phyloP scores from a whole-genome alignment of 225 moss, liverwort and hornwort genomes.

The Bryoerythrophyllum caledonicum region DNA sequence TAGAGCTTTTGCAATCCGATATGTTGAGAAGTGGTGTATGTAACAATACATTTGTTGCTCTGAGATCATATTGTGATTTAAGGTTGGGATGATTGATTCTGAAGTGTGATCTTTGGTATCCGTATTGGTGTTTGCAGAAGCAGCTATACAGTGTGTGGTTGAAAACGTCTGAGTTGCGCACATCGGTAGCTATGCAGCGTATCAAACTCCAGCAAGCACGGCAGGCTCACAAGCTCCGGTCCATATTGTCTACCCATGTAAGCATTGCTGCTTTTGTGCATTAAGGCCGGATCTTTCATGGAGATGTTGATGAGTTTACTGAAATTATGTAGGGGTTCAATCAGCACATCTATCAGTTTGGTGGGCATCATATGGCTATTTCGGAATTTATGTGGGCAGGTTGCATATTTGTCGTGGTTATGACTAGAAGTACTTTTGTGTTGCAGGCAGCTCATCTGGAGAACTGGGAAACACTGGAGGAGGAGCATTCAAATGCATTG shows the following conservation, averaged over 20 bases:
- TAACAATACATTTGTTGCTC: not conserved
- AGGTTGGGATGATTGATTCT: not conserved
- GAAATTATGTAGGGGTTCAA: no score
- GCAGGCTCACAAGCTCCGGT: slow-evolving; percentile 86
- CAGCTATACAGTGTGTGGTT: slow-evolving; percentile 88
- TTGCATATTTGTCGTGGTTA: not conserved
- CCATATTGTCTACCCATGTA: slow-evolving; percentile 88
- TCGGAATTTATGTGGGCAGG: no score
- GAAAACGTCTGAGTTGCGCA: slow-evolving; percentile 84
- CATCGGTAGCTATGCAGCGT: slow-evolving; percentile 85
- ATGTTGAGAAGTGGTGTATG: no score
- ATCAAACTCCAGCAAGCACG: slow-evolving; percentile 95
- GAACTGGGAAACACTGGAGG: slow-evolving; percentile 80
- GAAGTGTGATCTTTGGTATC: not conserved
- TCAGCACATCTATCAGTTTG: no score
- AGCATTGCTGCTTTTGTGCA: not conserved
- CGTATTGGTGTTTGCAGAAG: slow-evolving; percentile 66
- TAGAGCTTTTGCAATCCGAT: no score
- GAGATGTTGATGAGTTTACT: no score
- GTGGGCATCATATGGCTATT: no score
- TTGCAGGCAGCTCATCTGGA: slow-evolving; percentile 80
- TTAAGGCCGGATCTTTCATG: not conserved
- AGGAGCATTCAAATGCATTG: slow-evolving; percentile 88
- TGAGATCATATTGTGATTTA: not conserved
- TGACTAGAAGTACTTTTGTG: not conserved